Conservation (phyloP, 495 filamentous ascomycete genomes). For the Xylaria flabelliformis region DNA sequence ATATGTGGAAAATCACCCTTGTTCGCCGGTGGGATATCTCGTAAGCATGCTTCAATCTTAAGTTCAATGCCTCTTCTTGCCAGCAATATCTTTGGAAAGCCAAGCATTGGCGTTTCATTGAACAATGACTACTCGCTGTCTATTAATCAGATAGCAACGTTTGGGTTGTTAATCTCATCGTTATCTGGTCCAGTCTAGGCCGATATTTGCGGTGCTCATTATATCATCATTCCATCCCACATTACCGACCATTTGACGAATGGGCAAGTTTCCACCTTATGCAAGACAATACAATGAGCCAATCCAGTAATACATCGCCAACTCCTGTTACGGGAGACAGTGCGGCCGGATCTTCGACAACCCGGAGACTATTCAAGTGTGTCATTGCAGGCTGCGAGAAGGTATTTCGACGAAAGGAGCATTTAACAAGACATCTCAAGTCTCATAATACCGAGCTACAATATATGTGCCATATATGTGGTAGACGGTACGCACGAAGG, state of each 20-base stretch:
- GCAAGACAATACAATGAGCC: conserved; percentile 3
- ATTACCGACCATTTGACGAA: background rate
- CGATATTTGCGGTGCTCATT: background rate
- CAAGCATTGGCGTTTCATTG: background rate
- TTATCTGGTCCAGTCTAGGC: background rate
- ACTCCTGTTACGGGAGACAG: background rate
- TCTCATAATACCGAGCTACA: conserved; percentile 34
- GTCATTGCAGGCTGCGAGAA: conserved; percentile 33
- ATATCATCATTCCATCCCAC: conserved; percentile 10
- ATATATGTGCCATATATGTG: conserved; percentile 38
- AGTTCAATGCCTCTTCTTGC: background rate
- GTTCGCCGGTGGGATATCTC: conserved; percentile 6
- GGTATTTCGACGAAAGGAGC: conserved; percentile 40
- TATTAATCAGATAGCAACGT: background rate
- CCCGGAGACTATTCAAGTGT: conserved; percentile 31
- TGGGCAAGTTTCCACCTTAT: background rate
- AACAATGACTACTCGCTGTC: background rate
- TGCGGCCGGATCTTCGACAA: background rate
- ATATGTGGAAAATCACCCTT: background rate
- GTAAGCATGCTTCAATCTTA: conserved; percentile 7
- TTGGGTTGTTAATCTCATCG: background rate
- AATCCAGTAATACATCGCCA: background rate
- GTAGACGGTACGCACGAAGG: conserved; percentile 41
- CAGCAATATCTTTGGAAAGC: background rate
- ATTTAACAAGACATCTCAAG: conserved; percentile 40